phyloP scores from a whole-genome alignment of 805 yeast species.

The Ogataea nakhonphanomensis region DNA sequence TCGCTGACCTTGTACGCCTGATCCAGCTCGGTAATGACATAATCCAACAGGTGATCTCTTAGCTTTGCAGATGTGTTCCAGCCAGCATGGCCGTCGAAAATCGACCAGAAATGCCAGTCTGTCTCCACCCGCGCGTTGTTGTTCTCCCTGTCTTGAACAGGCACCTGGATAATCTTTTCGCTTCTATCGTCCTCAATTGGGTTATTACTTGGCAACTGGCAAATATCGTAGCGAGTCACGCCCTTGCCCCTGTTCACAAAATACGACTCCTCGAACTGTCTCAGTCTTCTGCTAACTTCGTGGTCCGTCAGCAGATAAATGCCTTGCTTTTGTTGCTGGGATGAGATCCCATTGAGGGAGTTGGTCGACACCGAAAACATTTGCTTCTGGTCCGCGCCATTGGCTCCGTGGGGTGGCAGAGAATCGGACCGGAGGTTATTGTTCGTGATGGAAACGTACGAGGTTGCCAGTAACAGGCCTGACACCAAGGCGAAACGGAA shows the following conservation, averaged over 20 bases:
- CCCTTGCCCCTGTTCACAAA: slow-evolving; percentile 82
- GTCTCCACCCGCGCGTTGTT: slow-evolving; percentile 41
- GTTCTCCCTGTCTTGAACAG: slow-evolving; percentile 58
- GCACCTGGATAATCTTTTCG: slow-evolving; percentile 74
- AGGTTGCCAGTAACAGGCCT: slow-evolving; percentile 33
- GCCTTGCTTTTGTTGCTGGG: slow-evolving; percentile 45
- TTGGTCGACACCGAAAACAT: slow-evolving; percentile 39
- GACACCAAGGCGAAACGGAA: slow-evolving; percentile 31
- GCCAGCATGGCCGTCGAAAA: slow-evolving; percentile 97
- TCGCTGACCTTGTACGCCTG: slow-evolving; percentile 58
- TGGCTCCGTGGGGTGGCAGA: slow-evolving; percentile 16
- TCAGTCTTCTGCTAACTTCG: slow-evolving; percentile 65
- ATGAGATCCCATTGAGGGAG: slow-evolving; percentile 42
- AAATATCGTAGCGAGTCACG: slow-evolving; percentile 79
- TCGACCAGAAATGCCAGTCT: slow-evolving; percentile 94
- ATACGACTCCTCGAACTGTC: slow-evolving; percentile 77
- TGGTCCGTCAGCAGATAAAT: slow-evolving; percentile 58
- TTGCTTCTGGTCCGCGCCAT: slow-evolving; percentile 19
- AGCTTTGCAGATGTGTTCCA: slow-evolving; percentile 89
- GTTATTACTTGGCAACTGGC: slow-evolving; percentile 85
- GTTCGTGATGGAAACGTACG: slow-evolving; percentile 31
- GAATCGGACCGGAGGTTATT: slow-evolving; percentile 31
- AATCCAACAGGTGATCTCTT: slow-evolving; percentile 71
- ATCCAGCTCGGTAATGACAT: slow-evolving; percentile 75
- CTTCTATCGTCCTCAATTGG: slow-evolving; percentile 95